Base-by-base conservation (phyloP, 2,329 filamentous ascomycete species). In the Claviceps spartinae region DNA sequence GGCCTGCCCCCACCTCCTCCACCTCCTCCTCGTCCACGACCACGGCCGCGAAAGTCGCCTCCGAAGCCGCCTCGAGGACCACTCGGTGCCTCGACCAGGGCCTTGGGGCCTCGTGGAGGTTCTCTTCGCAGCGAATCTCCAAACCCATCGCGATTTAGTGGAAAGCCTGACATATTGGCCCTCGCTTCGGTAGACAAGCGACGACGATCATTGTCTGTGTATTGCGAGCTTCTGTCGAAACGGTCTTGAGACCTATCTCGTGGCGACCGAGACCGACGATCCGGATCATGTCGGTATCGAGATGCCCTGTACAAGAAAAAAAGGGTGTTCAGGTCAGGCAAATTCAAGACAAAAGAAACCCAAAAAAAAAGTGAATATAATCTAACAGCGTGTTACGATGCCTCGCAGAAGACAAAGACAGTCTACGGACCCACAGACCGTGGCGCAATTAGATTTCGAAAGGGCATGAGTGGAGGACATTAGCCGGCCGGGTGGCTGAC, bases 51-150 rank as follows among this genome's bases (percentile, higher is more conserved):
- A 59, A 82, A 83, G 50, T 88, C 85, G 24, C 79, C 75, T 2
- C 72, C 71, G 61, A 83, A 86, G 8, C 79, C 81, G 53, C 82
- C 83, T 53, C 86, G 77, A 14, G 82, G 83, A 34, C 81, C 82
- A 56, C 76, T 79, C n/a, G 80, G 77, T 34, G 79, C 70, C 55
- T 91, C 86, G 54, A 85, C 77, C 53, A 89, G 71, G 4, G 86
- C 87, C 66, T 90, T 88, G 11, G 89, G 88, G 0, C 86, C 89
- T 52, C 88, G 78, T 3, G 89, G 89, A 2, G 86, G 83, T 56
- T 94, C 87, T 57, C 84, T 77, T 34, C 72, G 65, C 63, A 76
- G 57, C 58, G 75, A 63, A 59, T 81, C 78, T 51, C 75, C 73
- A 56, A 81, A 82, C 13, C 62, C 65, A 57, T 83, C 79, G 57